These are phyloP conservation scores for Sphagnurus paluster DNA, from an alignment of 1,284 basidiomycete genomes.

Conservation along the genomic window DNA sequence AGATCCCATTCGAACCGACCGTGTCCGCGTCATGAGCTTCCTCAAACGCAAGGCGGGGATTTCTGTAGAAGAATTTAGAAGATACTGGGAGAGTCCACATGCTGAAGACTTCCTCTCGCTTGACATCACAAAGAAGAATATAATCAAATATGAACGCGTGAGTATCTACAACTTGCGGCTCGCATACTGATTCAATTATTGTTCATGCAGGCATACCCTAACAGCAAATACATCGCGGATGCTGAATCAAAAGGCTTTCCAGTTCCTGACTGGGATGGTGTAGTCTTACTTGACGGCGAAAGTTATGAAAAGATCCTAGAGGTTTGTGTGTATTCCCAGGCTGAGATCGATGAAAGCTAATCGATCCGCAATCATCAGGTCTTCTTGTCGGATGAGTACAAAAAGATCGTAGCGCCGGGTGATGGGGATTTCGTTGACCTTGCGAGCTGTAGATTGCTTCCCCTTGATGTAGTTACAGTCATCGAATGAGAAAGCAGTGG, in stretches of 20 bases:
- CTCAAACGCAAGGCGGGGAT: conserved; percentile 15
- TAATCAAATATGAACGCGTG: conserved; percentile 22
- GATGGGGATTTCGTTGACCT: conserved; percentile 20
- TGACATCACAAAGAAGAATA: conserved; percentile 16
- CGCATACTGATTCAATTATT: background rate
- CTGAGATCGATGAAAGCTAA: background rate
- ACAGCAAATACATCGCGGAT: background rate
- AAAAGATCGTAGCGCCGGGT: conserved; percentile 10
- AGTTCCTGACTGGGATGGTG: conserved; percentile 10
- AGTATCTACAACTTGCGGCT: background rate
- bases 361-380: conserved; percentile 5
- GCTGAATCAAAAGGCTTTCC: background rate
- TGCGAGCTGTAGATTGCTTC: conserved; percentile 13
- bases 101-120: conserved; percentile 11
- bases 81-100: conserved; percentile 13
- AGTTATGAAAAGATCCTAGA: conserved; percentile 11
- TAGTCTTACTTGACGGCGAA: conserved; percentile 10
- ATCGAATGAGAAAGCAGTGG: too few relatives aligned
- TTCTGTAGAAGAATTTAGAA: conserved; percentile 16
- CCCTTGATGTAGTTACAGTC: conserved; percentile 13
- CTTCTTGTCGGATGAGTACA: conserved; percentile 13
- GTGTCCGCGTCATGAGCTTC: conserved; percentile 12
- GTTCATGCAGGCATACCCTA: conserved; percentile 2
- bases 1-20: conserved; percentile 16
- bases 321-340: conserved; percentile 5